Evolutionary conservation across 371 early-diverging fungal genomes (phyloP), one percentile per base, ranked within the genome.

Genomic region (Capillidium rhysosporum): DNA sequence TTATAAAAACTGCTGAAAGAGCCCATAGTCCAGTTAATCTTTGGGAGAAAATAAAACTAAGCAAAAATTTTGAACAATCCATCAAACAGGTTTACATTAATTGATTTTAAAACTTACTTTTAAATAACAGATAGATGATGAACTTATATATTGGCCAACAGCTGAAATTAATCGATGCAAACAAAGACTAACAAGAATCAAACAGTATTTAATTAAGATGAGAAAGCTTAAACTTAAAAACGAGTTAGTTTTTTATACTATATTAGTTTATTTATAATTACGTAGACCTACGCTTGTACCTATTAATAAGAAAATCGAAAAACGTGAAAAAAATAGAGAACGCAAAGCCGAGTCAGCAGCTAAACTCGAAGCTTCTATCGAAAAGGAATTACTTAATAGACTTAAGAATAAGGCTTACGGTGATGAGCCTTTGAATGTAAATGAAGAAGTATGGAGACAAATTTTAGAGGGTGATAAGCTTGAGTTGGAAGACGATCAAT

Each of bases 1-100:
- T 86, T 63, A 76, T 95, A 67, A 99, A 99, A 69, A 93, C 95
- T 16, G 87, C 98, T 39, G 99, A 99, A 71, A 75, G 98, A 56
- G 89, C 93, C 1, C 92, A 97, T 68, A 84, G 79, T 39, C 99
- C 99, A 18, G 76, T 84, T 31, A 82, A 86, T 60, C 75, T 92
- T 75, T 99, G 98, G 93, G 97, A 99, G 65, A 72, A 79, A 62
- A 75, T 95, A 58, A 81, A 85, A 67, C 73, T 99, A 28, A 83
- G 86, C 46, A 86, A 87, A 57, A 91, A 94, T 72, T 95, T 92
- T 66, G 80, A 86, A 21, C 70, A 83, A 61, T 99, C 98, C 8
- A 65, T 95, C 52, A 82, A 81, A 57, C 80, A 86, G 71, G 81
- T 82, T 59, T 49, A 40, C 28, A 14, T 26, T 43, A 43, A n/a